phyloP scores from a whole-genome alignment of 257 asterid species.

The Ligustrum vulgare region DNA sequence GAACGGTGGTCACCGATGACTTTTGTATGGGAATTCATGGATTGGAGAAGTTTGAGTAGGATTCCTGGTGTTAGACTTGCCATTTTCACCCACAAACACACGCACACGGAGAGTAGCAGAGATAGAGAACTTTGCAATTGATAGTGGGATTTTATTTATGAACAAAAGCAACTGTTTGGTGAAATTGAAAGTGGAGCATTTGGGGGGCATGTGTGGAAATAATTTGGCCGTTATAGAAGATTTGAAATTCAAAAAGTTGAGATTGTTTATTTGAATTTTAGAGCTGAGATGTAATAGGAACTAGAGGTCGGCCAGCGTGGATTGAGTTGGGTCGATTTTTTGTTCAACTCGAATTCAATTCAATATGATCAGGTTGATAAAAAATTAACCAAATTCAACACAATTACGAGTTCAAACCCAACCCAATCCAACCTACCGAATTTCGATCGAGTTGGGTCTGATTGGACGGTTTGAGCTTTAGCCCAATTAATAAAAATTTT shows the following conservation, averaged over 20 bases:
- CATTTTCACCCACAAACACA: slow-evolving; percentile 36
- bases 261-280: not conserved
- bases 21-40: slow-evolving; percentile 71
- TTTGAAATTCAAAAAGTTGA: not conserved
- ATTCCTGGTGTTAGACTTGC: slow-evolving; percentile 87
- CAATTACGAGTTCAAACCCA: too few species aligned
- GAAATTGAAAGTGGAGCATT: not conserved
- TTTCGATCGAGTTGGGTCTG: too few species aligned
- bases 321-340: too few species aligned
- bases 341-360: too few species aligned
- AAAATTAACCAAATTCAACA: too few species aligned
- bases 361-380: too few species aligned
- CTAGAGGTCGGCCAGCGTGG: too few species aligned
- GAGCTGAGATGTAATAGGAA: not conserved
- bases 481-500: too few species aligned
- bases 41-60: slow-evolving; percentile 81
- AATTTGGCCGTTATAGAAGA: not conserved
- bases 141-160: not conserved
- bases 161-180: not conserved
- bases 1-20: slow-evolving; percentile 98
- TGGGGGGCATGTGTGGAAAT: not conserved
- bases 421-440: too few species aligned
- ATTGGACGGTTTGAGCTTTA: too few species aligned
- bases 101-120: not conserved
- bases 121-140: not conserved